Evolutionary conservation across 805 yeast species (phyloP), one percentile per base, ranked within the genome.

Genomic region (Hermanozyma aechmeae): DNA sequence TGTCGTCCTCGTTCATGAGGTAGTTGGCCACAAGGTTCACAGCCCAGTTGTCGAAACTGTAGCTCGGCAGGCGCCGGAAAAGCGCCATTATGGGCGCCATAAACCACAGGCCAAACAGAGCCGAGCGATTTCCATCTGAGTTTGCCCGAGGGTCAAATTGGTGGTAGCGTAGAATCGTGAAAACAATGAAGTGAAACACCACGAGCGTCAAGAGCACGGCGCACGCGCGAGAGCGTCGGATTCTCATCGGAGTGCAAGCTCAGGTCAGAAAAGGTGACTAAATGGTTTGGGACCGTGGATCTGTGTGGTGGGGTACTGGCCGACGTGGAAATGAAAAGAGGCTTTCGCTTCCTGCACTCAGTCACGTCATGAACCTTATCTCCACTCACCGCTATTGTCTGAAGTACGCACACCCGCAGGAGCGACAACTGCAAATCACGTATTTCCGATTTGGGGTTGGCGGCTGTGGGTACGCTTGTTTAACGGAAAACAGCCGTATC

Each of bases 201-300:
- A 25, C 22, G 6, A 28, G 19, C 27, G 35, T 15, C 11, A 16
- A 26, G 3, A 28, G 13, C 10, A 31, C 26, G 13, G 21, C 26
- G 3, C 28, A 17, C 24, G 29, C 22, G 13, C 40, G 37, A 23
- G 35, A 28, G 13, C 37, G 34, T 25, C 42, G 38, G 13, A 31
- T 17, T 25, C 23, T 27, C 31, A 31, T 27, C 11, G 9, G 7
- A 17, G 20, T 17, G 20, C 7, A 17, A 7, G 20, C 20, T 7
- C 9, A 17, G 9, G 7, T 7, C 20, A 17, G 20, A 7, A 7
- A 17, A 17, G 14, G 12, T 11, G 26, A 4, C 11, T 8, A 12
- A 16, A 6, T 13, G 25, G 16, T 13, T 5, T 18, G 21, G 29
- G 13, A 27, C 28, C 9, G 20, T 10, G 9, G 10, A 36, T 19